Conservation (phyloP, 768 basidiomycete genomes). For the Panaeolus cyanescens region DNA sequence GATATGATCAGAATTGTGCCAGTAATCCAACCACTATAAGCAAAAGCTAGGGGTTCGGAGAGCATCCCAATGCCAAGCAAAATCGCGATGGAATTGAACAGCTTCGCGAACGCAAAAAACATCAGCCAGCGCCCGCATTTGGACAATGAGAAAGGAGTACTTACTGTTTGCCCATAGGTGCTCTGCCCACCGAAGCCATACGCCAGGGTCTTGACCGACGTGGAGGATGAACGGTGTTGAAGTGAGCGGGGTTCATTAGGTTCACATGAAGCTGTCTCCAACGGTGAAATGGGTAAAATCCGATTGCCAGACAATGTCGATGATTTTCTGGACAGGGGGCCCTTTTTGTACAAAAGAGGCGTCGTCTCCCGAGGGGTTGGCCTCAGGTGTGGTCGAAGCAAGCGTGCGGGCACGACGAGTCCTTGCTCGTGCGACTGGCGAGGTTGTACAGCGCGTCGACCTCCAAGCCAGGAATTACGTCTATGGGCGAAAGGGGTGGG, state of each 20-base stretch:
- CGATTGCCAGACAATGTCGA: neutral
- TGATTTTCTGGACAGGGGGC: conserved; percentile 2
- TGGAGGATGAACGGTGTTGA: conserved; percentile 34
- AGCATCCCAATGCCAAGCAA: conserved; percentile 88
- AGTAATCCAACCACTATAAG: conserved; percentile 86
- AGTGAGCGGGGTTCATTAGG: conserved; percentile 16
- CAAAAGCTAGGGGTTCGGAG: conserved; percentile 88
- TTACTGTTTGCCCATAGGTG: conserved; percentile 73
- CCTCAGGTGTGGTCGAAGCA: neutral
- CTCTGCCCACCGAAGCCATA: conserved; percentile 55
- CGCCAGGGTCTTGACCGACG: conserved; percentile 28
- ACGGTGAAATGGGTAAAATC: neutral
- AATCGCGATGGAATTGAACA: conserved; percentile 90
- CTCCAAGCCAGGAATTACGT: conserved; percentile 3
- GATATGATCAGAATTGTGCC: conserved; percentile 75
- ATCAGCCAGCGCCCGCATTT: neutral
- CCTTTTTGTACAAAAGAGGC: conserved; percentile 41
- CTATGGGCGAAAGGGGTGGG: neutral
- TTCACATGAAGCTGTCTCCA: conserved; percentile 5
- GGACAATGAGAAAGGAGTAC: conserved; percentile 14
- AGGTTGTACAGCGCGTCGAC: neutral
- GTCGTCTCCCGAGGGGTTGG: conserved; percentile 27
- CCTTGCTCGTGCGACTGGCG: neutral
- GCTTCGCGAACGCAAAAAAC: conserved; percentile 35
- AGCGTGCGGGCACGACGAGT: neutral